Percentiles rank a stretch among this genome's conserved stretches.
These are phyloP conservation scores for Neohortaea acidophila DNA, from an alignment of 495 filamentous ascomycete genomes.

Conservation along the genomic window DNA sequence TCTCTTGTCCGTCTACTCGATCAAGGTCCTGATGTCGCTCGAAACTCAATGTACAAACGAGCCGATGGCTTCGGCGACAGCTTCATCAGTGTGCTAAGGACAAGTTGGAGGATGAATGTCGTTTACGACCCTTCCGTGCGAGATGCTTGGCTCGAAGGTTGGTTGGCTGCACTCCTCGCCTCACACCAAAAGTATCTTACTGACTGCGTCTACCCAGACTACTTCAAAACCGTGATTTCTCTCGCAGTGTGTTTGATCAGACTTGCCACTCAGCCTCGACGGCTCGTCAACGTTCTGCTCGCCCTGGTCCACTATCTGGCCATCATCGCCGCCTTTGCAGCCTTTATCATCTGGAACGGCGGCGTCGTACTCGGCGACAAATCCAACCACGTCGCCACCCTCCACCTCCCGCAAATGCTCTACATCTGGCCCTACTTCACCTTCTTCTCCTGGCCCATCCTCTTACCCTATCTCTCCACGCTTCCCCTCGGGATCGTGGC, in stretches of 20 bases:
- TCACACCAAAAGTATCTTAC: conserved; percentile 2
- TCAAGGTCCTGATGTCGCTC: conserved; percentile 10
- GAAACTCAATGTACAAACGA: conserved; percentile 5
- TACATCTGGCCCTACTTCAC: conserved; percentile 81
- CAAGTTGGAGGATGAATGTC: conserved; percentile 22
- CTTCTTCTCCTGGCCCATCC: conserved; percentile 77
- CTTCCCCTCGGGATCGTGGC: conserved; percentile 10
- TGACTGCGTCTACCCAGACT: conserved; percentile 42
- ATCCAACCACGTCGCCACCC: conserved; percentile 73
- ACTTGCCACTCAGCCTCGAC: conserved; percentile 36
- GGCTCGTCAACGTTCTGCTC: conserved; percentile 33
- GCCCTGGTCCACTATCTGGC: conserved; percentile 51
- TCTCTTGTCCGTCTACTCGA: conserved; percentile 39
- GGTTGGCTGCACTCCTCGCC: conserved; percentile 22
- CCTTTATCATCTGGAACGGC: conserved; percentile 72
- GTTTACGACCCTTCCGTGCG: conserved; percentile 46
- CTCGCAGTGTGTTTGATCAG: conserved; percentile 23
- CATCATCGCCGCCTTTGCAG: conserved; percentile 51
- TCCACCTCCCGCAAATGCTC: conserved; percentile 85
- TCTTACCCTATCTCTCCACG: conserved; percentile 36
- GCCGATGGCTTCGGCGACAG: conserved; percentile 13
- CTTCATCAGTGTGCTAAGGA: conserved; percentile 8
- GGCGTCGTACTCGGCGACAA: conserved; percentile 92
- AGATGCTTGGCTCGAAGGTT: conserved; percentile 27
- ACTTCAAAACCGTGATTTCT: conserved; percentile 43